Percentiles rank a stretch among this genome's conserved stretches.
phyloP scores from a whole-genome alignment of 768 basidiomycete genomes.

The Gelatoporia subvermispora region DNA sequence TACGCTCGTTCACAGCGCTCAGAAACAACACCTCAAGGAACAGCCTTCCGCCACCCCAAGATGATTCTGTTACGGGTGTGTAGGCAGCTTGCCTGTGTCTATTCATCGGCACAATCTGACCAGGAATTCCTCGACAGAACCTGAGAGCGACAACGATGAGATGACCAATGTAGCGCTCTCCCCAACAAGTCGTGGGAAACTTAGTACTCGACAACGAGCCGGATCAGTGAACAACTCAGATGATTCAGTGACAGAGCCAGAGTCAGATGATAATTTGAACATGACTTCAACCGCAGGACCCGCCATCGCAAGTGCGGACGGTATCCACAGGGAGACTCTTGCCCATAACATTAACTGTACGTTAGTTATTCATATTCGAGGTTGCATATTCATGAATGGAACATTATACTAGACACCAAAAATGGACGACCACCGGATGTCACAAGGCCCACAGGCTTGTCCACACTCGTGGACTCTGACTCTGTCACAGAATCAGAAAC shows the following conservation, averaged over 20 bases:
- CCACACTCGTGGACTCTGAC: background rate
- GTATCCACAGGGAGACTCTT: no score
- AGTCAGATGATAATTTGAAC: slow-evolving; percentile 28
- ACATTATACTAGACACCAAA: no score
- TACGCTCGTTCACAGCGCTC: no score
- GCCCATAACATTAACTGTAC: no score
- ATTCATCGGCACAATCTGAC: background rate
- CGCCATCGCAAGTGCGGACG: no score
- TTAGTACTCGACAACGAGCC: background rate
- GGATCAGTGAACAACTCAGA: background rate
- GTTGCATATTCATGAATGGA: no score
- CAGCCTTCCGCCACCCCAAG: background rate
- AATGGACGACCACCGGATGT: no score
- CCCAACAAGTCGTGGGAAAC: background rate
- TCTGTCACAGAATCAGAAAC: slow-evolving; percentile 25
- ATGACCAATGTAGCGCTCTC: background rate
- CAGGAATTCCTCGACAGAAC: slow-evolving; percentile 6
- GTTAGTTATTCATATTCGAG: no score
- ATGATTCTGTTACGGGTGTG: slow-evolving; percentile 6
- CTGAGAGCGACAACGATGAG: background rate
- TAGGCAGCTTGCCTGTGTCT: background rate
- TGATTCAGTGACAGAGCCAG: slow-evolving; percentile 39
- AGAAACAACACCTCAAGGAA: background rate
- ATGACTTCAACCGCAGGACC: no score
- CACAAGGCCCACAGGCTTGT: background rate